These are phyloP conservation scores for Oryza glumipatula DNA, from an alignment of 176 grass and related monocot species.

Conservation along the genomic window DNA sequence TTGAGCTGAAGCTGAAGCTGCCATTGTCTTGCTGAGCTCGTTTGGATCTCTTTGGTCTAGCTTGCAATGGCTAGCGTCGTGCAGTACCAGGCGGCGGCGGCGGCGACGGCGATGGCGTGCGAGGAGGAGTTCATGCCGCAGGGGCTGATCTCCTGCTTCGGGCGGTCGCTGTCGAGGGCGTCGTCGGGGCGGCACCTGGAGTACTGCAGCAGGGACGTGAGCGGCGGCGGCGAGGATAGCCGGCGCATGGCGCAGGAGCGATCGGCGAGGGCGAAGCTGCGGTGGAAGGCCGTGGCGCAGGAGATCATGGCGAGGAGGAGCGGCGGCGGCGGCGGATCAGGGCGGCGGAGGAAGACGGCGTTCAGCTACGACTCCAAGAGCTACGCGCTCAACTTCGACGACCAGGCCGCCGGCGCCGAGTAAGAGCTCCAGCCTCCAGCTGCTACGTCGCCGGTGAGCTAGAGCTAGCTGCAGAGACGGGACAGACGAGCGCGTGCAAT, in stretches of 20 bases:
- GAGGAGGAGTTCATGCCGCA: conserved; percentile 46
- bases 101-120: conserved; percentile 9
- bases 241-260: conserved; percentile 44
- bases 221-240: conserved; percentile 24
- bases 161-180: conserved; percentile 53
- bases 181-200: conserved; percentile 48
- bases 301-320: conserved; percentile 48
- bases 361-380: conserved; percentile 69
- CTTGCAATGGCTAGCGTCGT: conserved; percentile 51
- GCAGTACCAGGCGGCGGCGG: conserved; percentile 46
- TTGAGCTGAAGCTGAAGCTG: background rate
- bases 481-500: background rate
- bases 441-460: background rate
- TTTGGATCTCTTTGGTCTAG: background rate
- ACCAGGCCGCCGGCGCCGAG: conserved; percentile 38
- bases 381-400: conserved; percentile 74
- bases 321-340: conserved; percentile 9
- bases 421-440: conserved; percentile 16
- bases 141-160: conserved; percentile 58
- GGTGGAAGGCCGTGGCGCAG: conserved; percentile 58
- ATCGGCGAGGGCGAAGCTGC: conserved; percentile 56
- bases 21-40: background rate
- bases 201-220: conserved; percentile 51
- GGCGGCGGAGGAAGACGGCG: conserved; percentile 36
- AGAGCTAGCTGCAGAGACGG: background rate